Percentiles rank a stretch among this genome's conserved stretches.
Conservation (phyloP, 2,329 filamentous ascomycete genomes). For the Fusarium burgessii region DNA sequence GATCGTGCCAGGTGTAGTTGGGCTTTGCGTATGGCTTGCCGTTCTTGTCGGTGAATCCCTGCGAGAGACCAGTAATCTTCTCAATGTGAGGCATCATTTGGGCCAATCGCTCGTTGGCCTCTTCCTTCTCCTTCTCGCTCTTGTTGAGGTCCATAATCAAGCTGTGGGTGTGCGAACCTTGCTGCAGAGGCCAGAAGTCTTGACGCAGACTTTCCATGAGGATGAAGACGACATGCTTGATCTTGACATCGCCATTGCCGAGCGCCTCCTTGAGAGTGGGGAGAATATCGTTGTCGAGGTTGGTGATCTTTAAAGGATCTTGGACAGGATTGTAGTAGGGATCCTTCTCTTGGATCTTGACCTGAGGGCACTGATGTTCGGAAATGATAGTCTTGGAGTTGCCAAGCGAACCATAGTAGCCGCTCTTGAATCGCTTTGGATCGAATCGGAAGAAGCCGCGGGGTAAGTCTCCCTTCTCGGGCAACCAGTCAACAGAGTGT, state of each 20-base stretch:
- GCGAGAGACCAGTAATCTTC: slow-evolving; percentile 34
- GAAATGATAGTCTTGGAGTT: background rate
- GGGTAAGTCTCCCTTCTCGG: slow-evolving; percentile 36
- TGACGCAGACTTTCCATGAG: slow-evolving; percentile 59
- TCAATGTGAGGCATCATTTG: slow-evolving; percentile 41
- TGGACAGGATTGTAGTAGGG: slow-evolving; percentile 52
- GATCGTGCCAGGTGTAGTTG: slow-evolving; percentile 45
- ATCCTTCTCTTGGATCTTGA: slow-evolving; percentile 43
- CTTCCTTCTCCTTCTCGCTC: slow-evolving; percentile 44
- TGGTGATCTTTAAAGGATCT: slow-evolving; percentile 58
- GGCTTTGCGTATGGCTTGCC: slow-evolving; percentile 46
- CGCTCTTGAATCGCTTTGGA: slow-evolving; percentile 42
- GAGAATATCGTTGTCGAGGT: slow-evolving; percentile 52
- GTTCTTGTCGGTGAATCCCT: slow-evolving; percentile 39
- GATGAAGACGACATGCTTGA: slow-evolving; percentile 59
- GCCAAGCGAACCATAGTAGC: slow-evolving; percentile 29
- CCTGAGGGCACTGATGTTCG: slow-evolving; percentile 34
- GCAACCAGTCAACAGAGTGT: slow-evolving; percentile 47
- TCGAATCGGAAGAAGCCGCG: slow-evolving; percentile 50
- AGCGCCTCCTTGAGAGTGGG: slow-evolving; percentile 46
- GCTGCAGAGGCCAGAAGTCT: slow-evolving; percentile 60
- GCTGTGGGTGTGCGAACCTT: slow-evolving; percentile 54
- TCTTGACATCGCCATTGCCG: slow-evolving; percentile 48
- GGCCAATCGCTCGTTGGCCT: slow-evolving; percentile 46
- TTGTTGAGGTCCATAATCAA: slow-evolving; percentile 44